Base-by-base conservation (phyloP, 768 basidiomycete species). In the Suillus luteus region DNA sequence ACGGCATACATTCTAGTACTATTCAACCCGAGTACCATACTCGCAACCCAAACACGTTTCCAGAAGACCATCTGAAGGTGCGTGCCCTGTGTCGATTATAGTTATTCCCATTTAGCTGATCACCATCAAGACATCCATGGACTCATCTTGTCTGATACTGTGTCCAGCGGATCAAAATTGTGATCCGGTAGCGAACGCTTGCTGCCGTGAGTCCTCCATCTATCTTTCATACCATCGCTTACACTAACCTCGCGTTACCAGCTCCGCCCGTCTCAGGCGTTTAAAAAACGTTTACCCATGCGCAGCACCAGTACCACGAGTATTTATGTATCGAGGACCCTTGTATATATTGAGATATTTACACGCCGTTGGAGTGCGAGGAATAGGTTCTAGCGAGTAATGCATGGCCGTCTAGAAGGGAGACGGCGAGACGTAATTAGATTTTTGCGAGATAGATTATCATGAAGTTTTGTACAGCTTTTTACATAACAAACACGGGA, bases 1-100 rank as follows among this genome's bases (percentile, higher is more conserved):
- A 92, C 69, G 96, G 96, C 33, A 95, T 99, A 63, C 97, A 99
- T 78, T 93, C 92, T 6, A 89, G 91, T 67, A 97, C 95, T 2
- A 96, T 97, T 65, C 95, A 97, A 70, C 95, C 95, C 7, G 95
- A 97, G 71, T 93, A 93, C 66, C 77, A 80, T 59, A 67, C 80
- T 76, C 51, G 76, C 71, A 55, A 43, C 67, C 75, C 51, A 69
- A 76, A 59, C 54, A 35, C 64, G 22, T 69, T 73, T 63, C 79
- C 82, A 11, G 84, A 85, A 44, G 84, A 83, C 31, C 78, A 77
- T 62, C 64, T 83, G 12, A 83, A 82, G 78, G 87, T 88, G 64
- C 44, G 78, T 73, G 31, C 40, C 17, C 31, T 55, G 14, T 33
- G 9, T 8, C 33, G 19, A 52, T 43, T 51, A 35, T 33, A 22